phyloP scores from a whole-genome alignment of 2,329 filamentous ascomycete species.

The Parastagonospora avenae region DNA sequence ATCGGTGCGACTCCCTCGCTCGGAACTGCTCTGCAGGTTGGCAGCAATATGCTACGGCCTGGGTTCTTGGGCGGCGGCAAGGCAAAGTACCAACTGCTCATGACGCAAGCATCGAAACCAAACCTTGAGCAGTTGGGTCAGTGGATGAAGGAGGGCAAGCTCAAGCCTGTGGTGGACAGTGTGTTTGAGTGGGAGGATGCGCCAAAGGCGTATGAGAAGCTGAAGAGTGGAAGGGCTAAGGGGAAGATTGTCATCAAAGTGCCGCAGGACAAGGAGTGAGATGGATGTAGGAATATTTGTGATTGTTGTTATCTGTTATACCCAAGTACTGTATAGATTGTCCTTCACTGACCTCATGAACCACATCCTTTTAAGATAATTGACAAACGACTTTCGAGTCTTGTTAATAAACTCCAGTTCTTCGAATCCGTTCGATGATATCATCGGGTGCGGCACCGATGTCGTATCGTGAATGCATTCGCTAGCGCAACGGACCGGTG shows the following conservation, averaged over 20 bases:
- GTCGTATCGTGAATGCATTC: too few species aligned
- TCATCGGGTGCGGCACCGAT: too few species aligned
- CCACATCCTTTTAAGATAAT: too few species aligned
- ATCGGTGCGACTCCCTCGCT: slow-evolving; percentile 24
- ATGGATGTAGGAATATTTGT: not conserved
- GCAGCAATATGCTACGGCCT: slow-evolving; percentile 51
- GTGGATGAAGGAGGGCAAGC: slow-evolving; percentile 64
- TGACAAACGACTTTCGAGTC: too few species aligned
- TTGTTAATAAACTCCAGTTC: too few species aligned
- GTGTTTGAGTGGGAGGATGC: slow-evolving; percentile 62
- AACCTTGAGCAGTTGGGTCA: slow-evolving; percentile 57
- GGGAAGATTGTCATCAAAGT: slow-evolving; percentile 63
- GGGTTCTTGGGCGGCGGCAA: slow-evolving; percentile 58
- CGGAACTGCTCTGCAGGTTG: slow-evolving; percentile 32
- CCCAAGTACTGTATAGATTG: too few species aligned
- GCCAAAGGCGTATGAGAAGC: slow-evolving; percentile 61
- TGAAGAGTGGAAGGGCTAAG: slow-evolving; percentile 60
- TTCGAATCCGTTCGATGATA: too few species aligned
- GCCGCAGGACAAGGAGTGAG: slow-evolving; percentile 20
- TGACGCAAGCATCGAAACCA: slow-evolving; percentile 47
- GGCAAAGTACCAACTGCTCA: slow-evolving; percentile 49
- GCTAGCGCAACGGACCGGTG: too few species aligned
- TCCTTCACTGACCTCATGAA: too few species aligned
- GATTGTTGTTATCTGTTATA: too few species aligned
- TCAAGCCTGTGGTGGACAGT: slow-evolving; percentile 62